These are phyloP conservation scores for Ganoderma leucocontextum DNA, from an alignment of 1,284 basidiomycete genomes.

Conservation along the genomic window DNA sequence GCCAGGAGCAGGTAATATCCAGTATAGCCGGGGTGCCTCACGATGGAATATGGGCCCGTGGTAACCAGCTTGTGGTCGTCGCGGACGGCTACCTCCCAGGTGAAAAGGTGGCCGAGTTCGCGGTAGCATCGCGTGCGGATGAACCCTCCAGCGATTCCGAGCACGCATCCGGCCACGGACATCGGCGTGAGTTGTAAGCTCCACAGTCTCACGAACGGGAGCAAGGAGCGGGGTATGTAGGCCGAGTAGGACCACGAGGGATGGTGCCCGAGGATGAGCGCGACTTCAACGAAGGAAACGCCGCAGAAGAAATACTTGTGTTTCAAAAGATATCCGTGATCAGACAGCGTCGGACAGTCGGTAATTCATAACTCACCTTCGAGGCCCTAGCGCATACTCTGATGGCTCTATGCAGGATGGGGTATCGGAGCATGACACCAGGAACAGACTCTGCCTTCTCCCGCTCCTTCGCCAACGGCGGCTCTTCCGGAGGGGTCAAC, in stretches of 20 bases:
- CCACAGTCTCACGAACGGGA: constrained; percentile 5
- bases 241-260: constrained; percentile 9
- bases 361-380: neutral
- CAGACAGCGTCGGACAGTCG: neutral
- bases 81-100: neutral
- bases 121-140: constrained; percentile 2
- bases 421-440: neutral
- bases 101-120: neutral
- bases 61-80: constrained; percentile 5
- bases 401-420: neutral
- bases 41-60: neutral
- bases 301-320: neutral
- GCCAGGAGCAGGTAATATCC: neutral
- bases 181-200: neutral
- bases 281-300: constrained; percentile 3
- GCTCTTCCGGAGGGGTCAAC: constrained; percentile 6
- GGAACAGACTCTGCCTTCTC: neutral
- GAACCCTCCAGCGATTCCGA: constrained; percentile 4
- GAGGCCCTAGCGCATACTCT: neutral
- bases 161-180: neutral
- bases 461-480: neutral
- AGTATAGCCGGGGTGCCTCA: neutral
- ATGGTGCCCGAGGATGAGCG: constrained; percentile 10
- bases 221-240: neutral
- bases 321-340: neutral